Base-by-base conservation (phyloP, 257 asterid species). In the Phtheirospermum japonicum region DNA sequence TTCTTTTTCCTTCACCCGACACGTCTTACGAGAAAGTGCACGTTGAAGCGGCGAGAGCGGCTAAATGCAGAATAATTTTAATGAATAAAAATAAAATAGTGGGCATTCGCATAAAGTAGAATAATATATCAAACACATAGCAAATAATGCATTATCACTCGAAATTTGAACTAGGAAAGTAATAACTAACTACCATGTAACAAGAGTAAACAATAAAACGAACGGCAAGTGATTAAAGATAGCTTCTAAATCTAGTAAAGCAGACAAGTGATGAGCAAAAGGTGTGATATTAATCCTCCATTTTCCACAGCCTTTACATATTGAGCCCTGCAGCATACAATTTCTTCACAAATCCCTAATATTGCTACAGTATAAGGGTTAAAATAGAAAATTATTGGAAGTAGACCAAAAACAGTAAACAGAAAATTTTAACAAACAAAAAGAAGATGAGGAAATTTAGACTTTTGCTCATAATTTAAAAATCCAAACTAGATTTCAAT, bases 11-110 rank as follows among this genome's bases (percentile, higher is more conserved):
- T 6, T 23, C 75, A 73, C 57, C 68, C 32, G 64, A 42, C 30
- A 59, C 17, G 57, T 77, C 72, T 61, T 64, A 77, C 67, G 52
- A 54, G 8, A 68, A 12, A 43, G 68, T 73, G 77, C 71, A 79
- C 73, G 76, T 64, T 56, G 40, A 72, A 63, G 49, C 59, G 69
- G 51, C 16, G 7, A 39, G 34, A 53, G n/a, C 14, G 28, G 50
- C 58, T 59, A 33, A 26, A 9, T 28, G 64, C 51, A 69, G 31
- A 33, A 23, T 61, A 39, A 56, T 53, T 17, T 45, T 30, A 46
- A 63, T 45, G 51, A 57, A 59, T 39, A 57, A 17, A 18, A 42
- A 34, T 57, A 62, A 43, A 59, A 58, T 52, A 61, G 34, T n/a
- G n/a, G n/a, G n/a, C n/a, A n/a, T n/a, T n/a, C n/a, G n/a, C n/a